These are phyloP conservation scores for Penicillium pulvis DNA, from an alignment of 495 filamentous ascomycete species.

Conservation along the genomic window DNA sequence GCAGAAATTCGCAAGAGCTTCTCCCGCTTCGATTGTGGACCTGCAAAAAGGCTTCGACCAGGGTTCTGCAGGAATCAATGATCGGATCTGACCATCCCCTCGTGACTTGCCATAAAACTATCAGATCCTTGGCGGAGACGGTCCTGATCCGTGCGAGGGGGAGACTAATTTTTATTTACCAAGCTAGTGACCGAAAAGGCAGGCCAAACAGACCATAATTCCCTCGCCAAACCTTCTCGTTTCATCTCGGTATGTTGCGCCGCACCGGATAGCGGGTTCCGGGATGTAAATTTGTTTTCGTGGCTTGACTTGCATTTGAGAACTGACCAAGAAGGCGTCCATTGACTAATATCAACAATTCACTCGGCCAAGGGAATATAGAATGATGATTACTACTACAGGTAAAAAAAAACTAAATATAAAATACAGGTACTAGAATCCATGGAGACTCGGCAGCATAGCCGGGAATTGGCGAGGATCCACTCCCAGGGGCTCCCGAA, in stretches of 20 bases:
- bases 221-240: conserved; percentile 33
- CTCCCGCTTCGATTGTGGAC: conserved; percentile 54
- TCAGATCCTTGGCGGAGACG: conserved; percentile 14
- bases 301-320: conserved; percentile 20
- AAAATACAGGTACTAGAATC: background rate
- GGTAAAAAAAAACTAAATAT: background rate
- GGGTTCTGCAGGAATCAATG: conserved; percentile 34
- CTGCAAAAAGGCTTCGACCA: conserved; percentile 40
- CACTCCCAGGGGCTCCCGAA: conserved; percentile 20
- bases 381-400: too few relatives aligned
- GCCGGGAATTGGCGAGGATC: conserved; percentile 24
- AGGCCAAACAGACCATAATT: conserved; percentile 7
- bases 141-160: background rate
- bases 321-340: background rate
- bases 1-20: conserved; percentile 40
- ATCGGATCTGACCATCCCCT: conserved; percentile 26
- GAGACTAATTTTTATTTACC: background rate
- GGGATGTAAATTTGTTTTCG: background rate
- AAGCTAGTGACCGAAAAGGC: conserved; percentile 25
- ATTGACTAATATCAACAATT: background rate
- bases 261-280: background rate
- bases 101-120: conserved; percentile 18
- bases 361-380: too few relatives aligned
- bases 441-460: conserved; percentile 21
- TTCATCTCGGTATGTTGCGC: conserved; percentile 16